phyloP scores from a whole-genome alignment of 805 yeast genomes.

The Cyberlindnera meyerae region DNA sequence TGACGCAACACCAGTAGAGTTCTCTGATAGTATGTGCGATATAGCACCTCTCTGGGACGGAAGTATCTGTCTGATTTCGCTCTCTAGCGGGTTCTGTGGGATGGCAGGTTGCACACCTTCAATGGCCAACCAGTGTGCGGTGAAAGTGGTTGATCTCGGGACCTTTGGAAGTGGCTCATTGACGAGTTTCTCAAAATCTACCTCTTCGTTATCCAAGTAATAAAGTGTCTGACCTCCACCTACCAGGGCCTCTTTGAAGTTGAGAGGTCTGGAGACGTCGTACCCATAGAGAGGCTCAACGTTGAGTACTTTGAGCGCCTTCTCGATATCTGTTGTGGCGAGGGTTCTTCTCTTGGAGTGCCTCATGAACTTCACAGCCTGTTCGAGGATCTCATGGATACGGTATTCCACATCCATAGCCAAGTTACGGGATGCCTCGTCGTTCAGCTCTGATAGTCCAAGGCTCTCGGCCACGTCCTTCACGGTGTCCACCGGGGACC shows the following conservation, averaged over 20 bases:
- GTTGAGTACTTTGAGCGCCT: slow-evolving; percentile 79
- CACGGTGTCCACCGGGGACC: slow-evolving; percentile 98
- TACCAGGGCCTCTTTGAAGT: slow-evolving; percentile 82
- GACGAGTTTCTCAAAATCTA: slow-evolving; percentile 88
- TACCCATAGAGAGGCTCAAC: slow-evolving; percentile 94
- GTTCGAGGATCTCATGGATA: slow-evolving; percentile 90
- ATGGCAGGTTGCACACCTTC: slow-evolving; percentile 98
- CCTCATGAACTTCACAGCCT: slow-evolving; percentile 93
- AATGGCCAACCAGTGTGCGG: slow-evolving; percentile 96
- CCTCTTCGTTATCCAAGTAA: slow-evolving; percentile 87
- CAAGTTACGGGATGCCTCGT: slow-evolving; percentile 87
- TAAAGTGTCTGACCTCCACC: slow-evolving; percentile 92
- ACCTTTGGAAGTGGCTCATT: slow-evolving; percentile 94
- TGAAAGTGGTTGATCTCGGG: slow-evolving; percentile 86
- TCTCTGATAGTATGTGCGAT: slow-evolving; percentile 51
- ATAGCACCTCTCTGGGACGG: slow-evolving; percentile 82
- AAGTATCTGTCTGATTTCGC: slow-evolving; percentile 73
- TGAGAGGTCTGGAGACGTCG: slow-evolving; percentile 60
- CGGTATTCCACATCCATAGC: slow-evolving; percentile 99
- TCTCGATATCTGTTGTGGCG: slow-evolving; percentile 74
- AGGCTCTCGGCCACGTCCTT: slow-evolving; percentile 91
- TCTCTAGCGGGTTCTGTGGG: slow-evolving; percentile 84
- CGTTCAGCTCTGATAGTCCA: slow-evolving; percentile 73
- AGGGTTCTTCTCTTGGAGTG: slow-evolving; percentile 83
- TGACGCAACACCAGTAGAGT: slow-evolving; percentile 32